phyloP scores from a whole-genome alignment of 2,329 filamentous ascomycete genomes.

The Tolypocladium tundrense region DNA sequence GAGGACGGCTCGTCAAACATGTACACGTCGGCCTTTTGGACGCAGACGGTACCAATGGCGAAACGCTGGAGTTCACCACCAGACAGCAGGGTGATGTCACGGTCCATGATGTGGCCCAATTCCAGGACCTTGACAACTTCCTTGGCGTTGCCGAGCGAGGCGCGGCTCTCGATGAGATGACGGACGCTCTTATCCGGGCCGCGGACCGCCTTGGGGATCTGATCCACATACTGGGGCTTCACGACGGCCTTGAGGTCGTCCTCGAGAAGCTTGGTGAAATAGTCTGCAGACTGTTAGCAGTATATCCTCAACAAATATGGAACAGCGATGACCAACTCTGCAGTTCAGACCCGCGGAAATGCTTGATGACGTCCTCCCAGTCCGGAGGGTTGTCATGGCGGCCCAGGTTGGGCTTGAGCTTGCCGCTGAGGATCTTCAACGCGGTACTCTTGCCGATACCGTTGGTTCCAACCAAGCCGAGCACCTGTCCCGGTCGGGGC shows the following conservation, averaged over 20 bases:
- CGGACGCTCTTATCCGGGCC: conserved; percentile 71
- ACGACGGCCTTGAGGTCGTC: conserved; percentile 96
- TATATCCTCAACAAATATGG: not conserved
- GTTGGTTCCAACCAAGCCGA: conserved; percentile 96
- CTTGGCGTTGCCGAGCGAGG: conserved; percentile 68
- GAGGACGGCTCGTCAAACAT: conserved; percentile 99
- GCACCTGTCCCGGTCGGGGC: conserved; percentile 87
- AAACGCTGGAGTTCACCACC: conserved; percentile 98
- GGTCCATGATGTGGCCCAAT: conserved; percentile 79
- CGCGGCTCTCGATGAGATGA: conserved; percentile 64
- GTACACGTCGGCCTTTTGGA: conserved; percentile 94
- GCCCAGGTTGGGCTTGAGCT: conserved; percentile 95
- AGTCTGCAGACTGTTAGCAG: conserved; percentile 42
- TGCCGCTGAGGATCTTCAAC: conserved; percentile 95
- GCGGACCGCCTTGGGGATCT: conserved; percentile 88
- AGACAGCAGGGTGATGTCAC: conserved; percentile 82
- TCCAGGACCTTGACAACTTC: conserved; percentile 79
- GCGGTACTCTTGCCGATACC: conserved; percentile 99
- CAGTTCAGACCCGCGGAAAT: conserved; percentile 94
- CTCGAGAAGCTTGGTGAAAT: conserved; percentile 96
- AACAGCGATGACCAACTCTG: conserved; percentile 58
- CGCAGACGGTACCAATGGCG: conserved; percentile 89
- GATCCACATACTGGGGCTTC: conserved; percentile 98
- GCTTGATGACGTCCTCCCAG: conserved; percentile 98
- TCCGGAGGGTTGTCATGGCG: conserved; percentile 93